A percentile compares a stretch with the other conserved stretches of the same genome.
Evolutionary conservation across 2,329 filamentous ascomycete genomes (phyloP).

Genomic region (Stemphylium beticola): DNA sequence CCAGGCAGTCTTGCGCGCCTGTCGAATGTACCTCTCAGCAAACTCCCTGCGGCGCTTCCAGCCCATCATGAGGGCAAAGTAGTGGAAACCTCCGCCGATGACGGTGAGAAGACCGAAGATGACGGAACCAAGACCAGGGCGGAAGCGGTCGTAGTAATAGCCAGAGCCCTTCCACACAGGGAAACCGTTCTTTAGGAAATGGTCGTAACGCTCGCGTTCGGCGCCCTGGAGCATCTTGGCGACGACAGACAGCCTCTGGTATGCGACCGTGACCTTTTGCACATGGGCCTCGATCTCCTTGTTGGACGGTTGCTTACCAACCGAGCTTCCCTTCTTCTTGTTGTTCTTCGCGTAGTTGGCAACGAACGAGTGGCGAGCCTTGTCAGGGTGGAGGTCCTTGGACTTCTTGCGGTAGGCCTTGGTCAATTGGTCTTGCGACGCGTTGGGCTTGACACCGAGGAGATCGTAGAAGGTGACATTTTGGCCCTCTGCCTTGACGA

Average conservation of each 20-base stretch:
- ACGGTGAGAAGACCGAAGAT: constrained; percentile 80
- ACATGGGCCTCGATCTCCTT: constrained; percentile 78
- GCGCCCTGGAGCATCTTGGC: constrained; percentile 83
- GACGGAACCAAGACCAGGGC: constrained; percentile 87
- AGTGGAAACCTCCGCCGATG: constrained; percentile 85
- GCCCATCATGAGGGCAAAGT: constrained; percentile 80
- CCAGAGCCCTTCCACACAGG: constrained; percentile 96
- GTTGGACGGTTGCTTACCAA: constrained; percentile 73
- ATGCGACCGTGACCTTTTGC: constrained; percentile 82
- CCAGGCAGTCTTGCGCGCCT: constrained; percentile 88
- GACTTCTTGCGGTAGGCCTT: constrained; percentile 93
- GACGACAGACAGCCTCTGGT: constrained; percentile 83
- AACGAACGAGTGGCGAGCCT: constrained; percentile 84
- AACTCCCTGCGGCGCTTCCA: constrained; percentile 93
- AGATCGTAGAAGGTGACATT: constrained; percentile 94
- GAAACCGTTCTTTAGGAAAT: constrained; percentile 92
- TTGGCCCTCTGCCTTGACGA: constrained; percentile 74
- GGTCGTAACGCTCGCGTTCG: constrained; percentile 86
- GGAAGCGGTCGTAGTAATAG: constrained; percentile 96
- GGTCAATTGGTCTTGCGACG: constrained; percentile 85
- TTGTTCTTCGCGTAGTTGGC: constrained; percentile 66
- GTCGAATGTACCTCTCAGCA: constrained; percentile 87
- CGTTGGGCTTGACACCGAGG: constrained; percentile 74
- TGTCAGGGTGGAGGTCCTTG: constrained; percentile 87
- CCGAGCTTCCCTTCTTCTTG: constrained; percentile 59